Percentiles rank a stretch among this genome's conserved stretches.
Conservation (phyloP, 2,329 filamentous ascomycete species). For the Talaromyces sp. region DNA sequence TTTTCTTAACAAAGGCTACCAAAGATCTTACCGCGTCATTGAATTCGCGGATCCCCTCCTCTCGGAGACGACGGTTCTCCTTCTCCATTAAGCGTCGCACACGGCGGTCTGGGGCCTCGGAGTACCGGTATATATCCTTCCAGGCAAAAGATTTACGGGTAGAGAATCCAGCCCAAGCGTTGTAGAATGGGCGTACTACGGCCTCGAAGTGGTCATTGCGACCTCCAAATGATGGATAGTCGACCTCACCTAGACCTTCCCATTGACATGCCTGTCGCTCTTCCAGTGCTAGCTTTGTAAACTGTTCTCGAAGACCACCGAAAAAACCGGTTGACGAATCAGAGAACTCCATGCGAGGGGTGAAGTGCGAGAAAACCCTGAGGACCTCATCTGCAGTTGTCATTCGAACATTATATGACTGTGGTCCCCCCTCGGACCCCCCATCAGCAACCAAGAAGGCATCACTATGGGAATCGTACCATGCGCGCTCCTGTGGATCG, state of each 20-base stretch:
- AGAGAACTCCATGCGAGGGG: constrained; percentile 74
- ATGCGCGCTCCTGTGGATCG: constrained; percentile 90
- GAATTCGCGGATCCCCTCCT: constrained; percentile 82
- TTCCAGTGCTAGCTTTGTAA: constrained; percentile 77
- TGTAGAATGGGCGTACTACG: constrained; percentile 79
- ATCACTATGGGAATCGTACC: constrained; percentile 95
- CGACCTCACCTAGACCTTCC: constrained; percentile 61
- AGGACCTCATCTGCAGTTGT: constrained; percentile 81
- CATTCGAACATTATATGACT: constrained; percentile 70
- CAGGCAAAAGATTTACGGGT: constrained; percentile 87
- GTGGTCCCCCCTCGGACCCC: constrained; percentile 51
- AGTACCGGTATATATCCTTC: constrained; percentile 81
- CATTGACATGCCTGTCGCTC: constrained; percentile 75
- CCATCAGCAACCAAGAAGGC: constrained; percentile 73
- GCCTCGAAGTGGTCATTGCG: constrained; percentile 75
- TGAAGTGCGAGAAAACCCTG: constrained; percentile 77
- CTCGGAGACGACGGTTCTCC: constrained; percentile 82
- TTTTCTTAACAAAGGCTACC: constrained; percentile 84
- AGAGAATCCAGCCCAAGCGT: constrained; percentile 75
- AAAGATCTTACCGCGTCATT: constrained; percentile 89
- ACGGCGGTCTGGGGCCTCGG: constrained; percentile 84
- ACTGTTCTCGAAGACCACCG: constrained; percentile 73
- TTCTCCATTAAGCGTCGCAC: constrained; percentile 88
- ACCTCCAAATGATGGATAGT: constrained; percentile 82
- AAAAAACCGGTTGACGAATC: constrained; percentile 84